A percentile compares a stretch with the other conserved stretches of the same genome.
These are phyloP conservation scores for Blastobotrys petasosporus DNA, from an alignment of 1,139 yeast genomes.

Conservation along the genomic window DNA sequence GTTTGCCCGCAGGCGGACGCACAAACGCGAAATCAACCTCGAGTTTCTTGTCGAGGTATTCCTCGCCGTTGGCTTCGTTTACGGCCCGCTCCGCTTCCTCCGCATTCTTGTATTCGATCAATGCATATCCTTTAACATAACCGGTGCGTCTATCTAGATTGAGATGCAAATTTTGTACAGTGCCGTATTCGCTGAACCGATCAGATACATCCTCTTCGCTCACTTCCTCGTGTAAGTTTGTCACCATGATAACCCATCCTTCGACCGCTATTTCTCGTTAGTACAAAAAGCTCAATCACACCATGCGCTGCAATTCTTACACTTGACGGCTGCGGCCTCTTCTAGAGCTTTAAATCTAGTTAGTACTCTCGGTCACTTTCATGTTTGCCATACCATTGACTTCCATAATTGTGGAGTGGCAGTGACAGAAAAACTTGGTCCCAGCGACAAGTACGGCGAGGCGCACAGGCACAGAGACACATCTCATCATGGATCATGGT, in stretches of 20 bases:
- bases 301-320: background rate
- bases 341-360: background rate
- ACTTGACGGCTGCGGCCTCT: slow-evolving; percentile 10
- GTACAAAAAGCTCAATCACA: background rate
- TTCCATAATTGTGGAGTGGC: background rate
- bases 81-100: slow-evolving; percentile 38
- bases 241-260: slow-evolving; percentile 41
- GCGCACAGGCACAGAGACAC: no score
- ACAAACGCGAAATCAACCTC: slow-evolving; percentile 40
- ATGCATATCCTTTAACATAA: slow-evolving; percentile 41
- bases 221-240: slow-evolving; percentile 43
- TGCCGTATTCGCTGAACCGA: slow-evolving; percentile 39
- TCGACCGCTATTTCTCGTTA: slow-evolving; percentile 29
- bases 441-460: no score
- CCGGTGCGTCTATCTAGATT: slow-evolving; percentile 43
- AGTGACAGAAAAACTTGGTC: no score
- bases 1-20: slow-evolving; percentile 1
- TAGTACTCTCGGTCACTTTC: background rate
- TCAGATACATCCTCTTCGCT: slow-evolving; percentile 42
- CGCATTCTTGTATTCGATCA: slow-evolving; percentile 34
- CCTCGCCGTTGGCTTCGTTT: slow-evolving; percentile 30
- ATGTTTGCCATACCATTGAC: background rate
- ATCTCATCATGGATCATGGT: no score
- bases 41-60: slow-evolving; percentile 33
- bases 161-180: slow-evolving; percentile 36